Percentiles rank a stretch among this genome's conserved stretches.
phyloP scores from a whole-genome alignment of 2,329 filamentous ascomycete species.

The Penicillium nordicum region DNA sequence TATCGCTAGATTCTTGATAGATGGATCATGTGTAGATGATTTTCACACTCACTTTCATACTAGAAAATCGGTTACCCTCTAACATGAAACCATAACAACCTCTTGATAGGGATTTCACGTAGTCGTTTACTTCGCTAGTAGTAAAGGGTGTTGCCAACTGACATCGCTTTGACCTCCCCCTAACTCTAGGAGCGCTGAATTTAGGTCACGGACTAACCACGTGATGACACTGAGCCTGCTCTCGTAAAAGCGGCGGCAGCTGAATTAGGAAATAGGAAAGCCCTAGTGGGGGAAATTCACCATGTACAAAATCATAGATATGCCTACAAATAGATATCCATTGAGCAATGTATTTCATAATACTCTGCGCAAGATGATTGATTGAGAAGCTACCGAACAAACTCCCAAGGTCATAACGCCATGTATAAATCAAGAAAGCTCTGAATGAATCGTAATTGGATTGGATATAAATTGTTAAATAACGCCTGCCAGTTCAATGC shows the following conservation, averaged over 20 bases:
- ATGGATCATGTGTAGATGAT: not conserved
- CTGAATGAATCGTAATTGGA: not conserved
- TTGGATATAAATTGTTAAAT: constrained; percentile 6
- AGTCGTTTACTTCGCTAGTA: not conserved
- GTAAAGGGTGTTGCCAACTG: not conserved
- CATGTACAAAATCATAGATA: not conserved
- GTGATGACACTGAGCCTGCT: not conserved
- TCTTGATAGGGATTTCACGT: not conserved
- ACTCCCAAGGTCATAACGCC: not conserved
- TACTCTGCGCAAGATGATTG: not conserved
- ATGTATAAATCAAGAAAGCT: not conserved
- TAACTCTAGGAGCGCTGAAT: not conserved
- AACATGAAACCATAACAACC: not conserved
- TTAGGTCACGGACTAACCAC: not conserved
- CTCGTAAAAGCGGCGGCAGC: not conserved
- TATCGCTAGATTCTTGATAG: not conserved
- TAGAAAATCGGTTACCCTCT: not conserved
- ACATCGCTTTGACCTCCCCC: not conserved
- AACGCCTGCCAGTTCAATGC: constrained; percentile 21
- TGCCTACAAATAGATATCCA: not conserved
- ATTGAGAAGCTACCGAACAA: not conserved
- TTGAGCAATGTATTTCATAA: not conserved
- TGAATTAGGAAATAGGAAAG: not conserved
- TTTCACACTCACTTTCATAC: not conserved
- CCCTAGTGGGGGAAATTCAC: not conserved